Evolutionary conservation across 805 yeast genomes (phyloP).

Genomic region (Yarrowia alimentaria): DNA sequence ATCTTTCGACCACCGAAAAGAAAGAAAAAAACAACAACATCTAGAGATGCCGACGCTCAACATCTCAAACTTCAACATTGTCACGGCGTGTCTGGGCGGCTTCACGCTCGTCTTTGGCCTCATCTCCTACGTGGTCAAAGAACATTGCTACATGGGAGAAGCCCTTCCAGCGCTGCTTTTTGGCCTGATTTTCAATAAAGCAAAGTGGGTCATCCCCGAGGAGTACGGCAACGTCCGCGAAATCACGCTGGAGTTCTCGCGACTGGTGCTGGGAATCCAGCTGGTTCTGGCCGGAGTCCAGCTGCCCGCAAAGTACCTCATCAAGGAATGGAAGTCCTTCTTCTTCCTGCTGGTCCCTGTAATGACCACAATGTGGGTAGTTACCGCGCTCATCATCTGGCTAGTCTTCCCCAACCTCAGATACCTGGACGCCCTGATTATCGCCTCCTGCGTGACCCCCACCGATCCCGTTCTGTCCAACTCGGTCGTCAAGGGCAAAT

Average conservation of each 20-base stretch:
- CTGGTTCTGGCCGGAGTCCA: constrained; percentile 72
- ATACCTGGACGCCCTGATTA: constrained; percentile 56
- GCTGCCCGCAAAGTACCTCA: constrained; percentile 64
- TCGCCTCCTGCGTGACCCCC: constrained; percentile 71
- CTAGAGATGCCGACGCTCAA: constrained; percentile 22
- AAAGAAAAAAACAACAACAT: no score
- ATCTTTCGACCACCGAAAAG: no score
- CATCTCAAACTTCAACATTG: constrained; percentile 41
- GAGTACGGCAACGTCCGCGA: constrained; percentile 49
- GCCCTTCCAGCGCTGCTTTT: constrained; percentile 64
- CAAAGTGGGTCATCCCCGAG: constrained; percentile 56
- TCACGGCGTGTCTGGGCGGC: constrained; percentile 61
- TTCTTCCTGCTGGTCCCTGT: constrained; percentile 61
- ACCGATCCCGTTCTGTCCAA: constrained; percentile 76
- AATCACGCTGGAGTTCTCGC: constrained; percentile 57
- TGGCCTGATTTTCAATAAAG: constrained; percentile 58
- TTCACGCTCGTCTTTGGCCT: constrained; percentile 58
- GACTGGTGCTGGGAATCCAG: constrained; percentile 68
- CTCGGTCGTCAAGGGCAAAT: constrained; percentile 69
- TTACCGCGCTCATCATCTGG: constrained; percentile 63
- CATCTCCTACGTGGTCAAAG: constrained; percentile 58
- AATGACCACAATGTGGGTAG: constrained; percentile 69
- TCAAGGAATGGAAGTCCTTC: constrained; percentile 57
- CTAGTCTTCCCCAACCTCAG: constrained; percentile 55
- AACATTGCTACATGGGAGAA: constrained; percentile 60